These are phyloP conservation scores for Triticum timopheevii DNA, from an alignment of 176 grass and related monocot genomes.

Conservation along the genomic window DNA sequence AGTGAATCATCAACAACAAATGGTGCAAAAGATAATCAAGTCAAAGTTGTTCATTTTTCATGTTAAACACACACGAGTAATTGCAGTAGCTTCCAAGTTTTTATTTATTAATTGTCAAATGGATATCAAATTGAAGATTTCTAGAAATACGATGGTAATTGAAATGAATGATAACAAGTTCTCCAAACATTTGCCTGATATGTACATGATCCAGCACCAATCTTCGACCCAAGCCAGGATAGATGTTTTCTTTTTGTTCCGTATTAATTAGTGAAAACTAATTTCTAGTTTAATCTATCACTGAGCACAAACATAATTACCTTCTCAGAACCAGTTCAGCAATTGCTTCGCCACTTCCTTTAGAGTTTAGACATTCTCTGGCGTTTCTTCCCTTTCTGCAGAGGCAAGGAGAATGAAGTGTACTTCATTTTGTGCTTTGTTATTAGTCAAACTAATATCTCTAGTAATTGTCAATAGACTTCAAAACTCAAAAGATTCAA, in stretches of 20 bases:
- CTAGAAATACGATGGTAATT: neutral
- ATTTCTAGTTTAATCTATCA: neutral
- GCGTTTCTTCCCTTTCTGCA: neutral
- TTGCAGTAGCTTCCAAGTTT: neutral
- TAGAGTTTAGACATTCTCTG: neutral
- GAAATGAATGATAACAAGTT: neutral
- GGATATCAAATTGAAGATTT: too few species aligned
- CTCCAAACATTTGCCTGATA: neutral
- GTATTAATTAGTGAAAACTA: neutral
- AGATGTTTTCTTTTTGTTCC: neutral
- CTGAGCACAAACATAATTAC: neutral
- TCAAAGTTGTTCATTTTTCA: too few species aligned
- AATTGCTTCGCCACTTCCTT: neutral
- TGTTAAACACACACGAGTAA: too few species aligned
- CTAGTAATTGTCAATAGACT: neutral
- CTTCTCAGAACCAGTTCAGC: neutral
- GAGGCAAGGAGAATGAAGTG: too few species aligned
- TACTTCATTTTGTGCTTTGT: too few species aligned
- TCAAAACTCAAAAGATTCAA: neutral
- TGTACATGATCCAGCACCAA: neutral
- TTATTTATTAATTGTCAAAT: too few species aligned
- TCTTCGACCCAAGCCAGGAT: neutral
- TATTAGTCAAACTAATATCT: too few species aligned
- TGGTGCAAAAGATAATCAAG: too few species aligned
- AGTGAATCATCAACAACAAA: too few species aligned